phyloP scores from a whole-genome alignment of 805 yeast genomes.

The Saccharomycopsis vini region DNA sequence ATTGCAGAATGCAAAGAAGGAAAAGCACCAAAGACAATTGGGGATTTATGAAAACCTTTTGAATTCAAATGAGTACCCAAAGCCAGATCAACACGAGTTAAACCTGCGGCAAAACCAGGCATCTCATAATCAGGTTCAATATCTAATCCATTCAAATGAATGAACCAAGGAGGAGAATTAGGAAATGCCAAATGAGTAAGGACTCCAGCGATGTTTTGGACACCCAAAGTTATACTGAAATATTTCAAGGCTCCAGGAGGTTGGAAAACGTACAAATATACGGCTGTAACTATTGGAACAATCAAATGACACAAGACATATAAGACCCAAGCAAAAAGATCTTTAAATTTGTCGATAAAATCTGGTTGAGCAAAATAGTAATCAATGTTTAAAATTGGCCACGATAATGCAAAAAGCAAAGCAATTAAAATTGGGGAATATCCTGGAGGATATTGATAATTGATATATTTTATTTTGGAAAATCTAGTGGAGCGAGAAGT shows the following conservation, averaged over 20 bases:
- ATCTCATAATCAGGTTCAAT: slow-evolving; percentile 47
- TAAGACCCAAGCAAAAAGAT: slow-evolving; percentile 51
- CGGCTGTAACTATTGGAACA: slow-evolving; percentile 51
- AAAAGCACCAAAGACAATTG: slow-evolving; percentile 61
- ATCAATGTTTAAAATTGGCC: slow-evolving; percentile 42
- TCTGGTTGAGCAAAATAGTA: slow-evolving; percentile 33
- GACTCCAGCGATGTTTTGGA: slow-evolving; percentile 52
- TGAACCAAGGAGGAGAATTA: slow-evolving; percentile 70
- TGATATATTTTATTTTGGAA: no score
- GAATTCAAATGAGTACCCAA: slow-evolving; percentile 53
- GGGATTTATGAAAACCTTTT: slow-evolving; percentile 55
- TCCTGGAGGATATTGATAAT: slow-evolving; percentile 13
- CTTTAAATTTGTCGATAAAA: slow-evolving; percentile 35
- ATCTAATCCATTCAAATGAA: slow-evolving; percentile 50
- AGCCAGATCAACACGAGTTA: slow-evolving; percentile 54
- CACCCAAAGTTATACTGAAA: slow-evolving; percentile 47
- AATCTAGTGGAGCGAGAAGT: no score
- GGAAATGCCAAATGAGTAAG: slow-evolving; percentile 55
- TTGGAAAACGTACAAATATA: slow-evolving; percentile 58
- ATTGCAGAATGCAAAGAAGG: slow-evolving; percentile 60
- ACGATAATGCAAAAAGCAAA: slow-evolving; percentile 33
- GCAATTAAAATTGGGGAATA: slow-evolving; percentile 28
- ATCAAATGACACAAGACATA: slow-evolving; percentile 55
- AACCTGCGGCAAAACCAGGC: slow-evolving; percentile 65
- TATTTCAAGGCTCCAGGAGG: slow-evolving; percentile 52